A percentile compares a stretch with the other conserved stretches of the same genome.
Evolutionary conservation across 805 yeast genomes (phyloP).

Genomic region (Teunomyces aglyptinius): DNA sequence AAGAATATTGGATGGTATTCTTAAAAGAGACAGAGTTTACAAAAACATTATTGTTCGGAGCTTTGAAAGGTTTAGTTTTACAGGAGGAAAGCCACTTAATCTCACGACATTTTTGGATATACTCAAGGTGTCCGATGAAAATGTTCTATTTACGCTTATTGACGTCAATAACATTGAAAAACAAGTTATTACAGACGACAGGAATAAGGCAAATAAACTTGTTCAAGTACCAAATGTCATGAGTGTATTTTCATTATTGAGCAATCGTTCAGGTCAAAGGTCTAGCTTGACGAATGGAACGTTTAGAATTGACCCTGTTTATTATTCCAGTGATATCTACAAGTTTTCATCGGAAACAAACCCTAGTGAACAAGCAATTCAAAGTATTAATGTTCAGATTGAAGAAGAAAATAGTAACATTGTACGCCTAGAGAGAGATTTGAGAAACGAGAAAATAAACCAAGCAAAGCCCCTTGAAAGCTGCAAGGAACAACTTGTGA

Average conservation of each 20-base stretch:
- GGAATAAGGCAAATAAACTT: slow-evolving; percentile 49
- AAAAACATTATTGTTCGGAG: slow-evolving; percentile 50
- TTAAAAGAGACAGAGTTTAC: slow-evolving; percentile 27
- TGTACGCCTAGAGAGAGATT: slow-evolving; percentile 5
- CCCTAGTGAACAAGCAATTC: slow-evolving; percentile 12
- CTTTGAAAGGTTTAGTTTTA: slow-evolving; percentile 57
- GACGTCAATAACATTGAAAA: slow-evolving; percentile 63
- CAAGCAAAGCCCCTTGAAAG: slow-evolving; percentile 8
- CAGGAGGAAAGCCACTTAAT: slow-evolving; percentile 40
- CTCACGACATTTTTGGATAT: slow-evolving; percentile 57
- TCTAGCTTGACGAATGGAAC: slow-evolving; percentile 41
- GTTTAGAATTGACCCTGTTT: slow-evolving; percentile 53
- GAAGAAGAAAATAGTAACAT: slow-evolving; percentile 7
- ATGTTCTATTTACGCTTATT: slow-evolving; percentile 58
- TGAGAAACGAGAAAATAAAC: slow-evolving; percentile 7
- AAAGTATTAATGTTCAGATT: slow-evolving; percentile 11
- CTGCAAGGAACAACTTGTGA: slow-evolving; percentile 9
- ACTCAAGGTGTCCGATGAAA: slow-evolving; percentile 53
- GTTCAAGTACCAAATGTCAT: slow-evolving; percentile 37
- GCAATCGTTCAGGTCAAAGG: slow-evolving; percentile 45
- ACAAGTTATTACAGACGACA: slow-evolving; percentile 50
- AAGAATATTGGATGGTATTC: slow-evolving; percentile 23
- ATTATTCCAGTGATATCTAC: slow-evolving; percentile 31
- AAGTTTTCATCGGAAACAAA: slow-evolving; percentile 26
- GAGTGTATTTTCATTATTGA: slow-evolving; percentile 42